Evolutionary conservation across 495 filamentous ascomycete genomes (phyloP).

Genomic region (Cercophora samala): DNA sequence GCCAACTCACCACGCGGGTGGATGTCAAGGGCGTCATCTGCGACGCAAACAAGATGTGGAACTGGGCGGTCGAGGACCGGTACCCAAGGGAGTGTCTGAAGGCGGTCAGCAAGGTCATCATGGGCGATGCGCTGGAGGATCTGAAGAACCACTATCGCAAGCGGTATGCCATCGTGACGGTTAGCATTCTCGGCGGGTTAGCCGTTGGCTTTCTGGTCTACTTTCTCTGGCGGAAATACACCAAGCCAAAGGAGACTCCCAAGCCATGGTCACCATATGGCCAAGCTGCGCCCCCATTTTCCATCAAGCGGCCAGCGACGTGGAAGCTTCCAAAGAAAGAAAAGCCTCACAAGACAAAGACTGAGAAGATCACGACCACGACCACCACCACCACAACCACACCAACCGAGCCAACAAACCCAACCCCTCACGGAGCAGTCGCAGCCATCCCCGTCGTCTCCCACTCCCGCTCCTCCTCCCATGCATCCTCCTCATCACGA

Average conservation of each 20-base stretch:
- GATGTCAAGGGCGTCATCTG: slow-evolving; percentile 20
- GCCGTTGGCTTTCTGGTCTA: slow-evolving; percentile 16
- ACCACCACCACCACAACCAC: background rate
- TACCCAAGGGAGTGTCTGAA: slow-evolving; percentile 27
- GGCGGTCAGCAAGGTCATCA: slow-evolving; percentile 18
- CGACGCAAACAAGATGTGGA: slow-evolving; percentile 31
- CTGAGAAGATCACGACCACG: background rate
- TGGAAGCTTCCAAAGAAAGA: slow-evolving; percentile 4
- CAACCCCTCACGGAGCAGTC: background rate
- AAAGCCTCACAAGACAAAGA: background rate
- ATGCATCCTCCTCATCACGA: background rate
- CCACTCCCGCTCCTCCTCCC: background rate
- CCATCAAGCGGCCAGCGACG: slow-evolving; percentile 5
- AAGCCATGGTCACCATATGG: background rate
- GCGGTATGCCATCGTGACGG: slow-evolving; percentile 18
- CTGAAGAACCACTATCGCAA: slow-evolving; percentile 22
- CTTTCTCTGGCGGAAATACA: slow-evolving; percentile 16
- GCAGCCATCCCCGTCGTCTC: background rate
- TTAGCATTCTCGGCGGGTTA: slow-evolving; percentile 24
- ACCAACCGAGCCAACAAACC: background rate
- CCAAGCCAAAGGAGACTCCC: slow-evolving; percentile 5
- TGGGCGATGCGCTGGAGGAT: slow-evolving; percentile 18
- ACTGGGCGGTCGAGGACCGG: slow-evolving; percentile 27
- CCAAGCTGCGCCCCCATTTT: background rate
- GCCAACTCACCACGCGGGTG: slow-evolving; percentile 21